A percentile compares a stretch with the other conserved stretches of the same genome.
Evolutionary conservation across 768 basidiomycete species (phyloP).

Genomic region (Hygrocybe punicea): DNA sequence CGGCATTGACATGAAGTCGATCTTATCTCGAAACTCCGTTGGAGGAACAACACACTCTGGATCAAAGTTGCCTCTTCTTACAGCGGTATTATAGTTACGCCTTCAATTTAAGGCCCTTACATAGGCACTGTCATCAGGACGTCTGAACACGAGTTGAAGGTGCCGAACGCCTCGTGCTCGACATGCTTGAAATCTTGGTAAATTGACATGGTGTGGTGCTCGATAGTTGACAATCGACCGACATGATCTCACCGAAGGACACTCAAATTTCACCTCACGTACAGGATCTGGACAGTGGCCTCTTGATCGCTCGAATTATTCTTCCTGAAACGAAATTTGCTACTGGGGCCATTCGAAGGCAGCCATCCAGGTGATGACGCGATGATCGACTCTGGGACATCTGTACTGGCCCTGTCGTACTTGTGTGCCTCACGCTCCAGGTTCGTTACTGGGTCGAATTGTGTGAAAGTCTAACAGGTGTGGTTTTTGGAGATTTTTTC

Average conservation of each 20-base stretch:
- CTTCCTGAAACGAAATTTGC: too few relatives aligned
- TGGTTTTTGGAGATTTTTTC: not conserved
- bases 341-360: too few relatives aligned
- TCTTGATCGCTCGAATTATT: not conserved
- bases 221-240: not conserved
- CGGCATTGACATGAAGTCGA: too few relatives aligned
- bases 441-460: not conserved
- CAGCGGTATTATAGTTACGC: not conserved
- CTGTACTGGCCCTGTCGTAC: not conserved
- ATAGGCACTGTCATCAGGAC: not conserved
- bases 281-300: not conserved
- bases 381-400: not conserved
- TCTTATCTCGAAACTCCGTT: too few relatives aligned
- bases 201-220: not conserved
- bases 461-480: conserved; percentile 1
- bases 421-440: not conserved
- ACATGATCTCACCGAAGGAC: not conserved
- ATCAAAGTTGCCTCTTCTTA: not conserved
- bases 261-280: not conserved
- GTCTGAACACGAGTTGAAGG: conserved; percentile 3
- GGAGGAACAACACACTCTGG: not conserved
- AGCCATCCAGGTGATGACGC: not conserved
- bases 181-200: not conserved
- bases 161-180: conserved; percentile 4
- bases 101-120: not conserved